Base-by-base conservation (phyloP, 2,329 filamentous ascomycete genomes). In the Drechslerella dactyloides region DNA sequence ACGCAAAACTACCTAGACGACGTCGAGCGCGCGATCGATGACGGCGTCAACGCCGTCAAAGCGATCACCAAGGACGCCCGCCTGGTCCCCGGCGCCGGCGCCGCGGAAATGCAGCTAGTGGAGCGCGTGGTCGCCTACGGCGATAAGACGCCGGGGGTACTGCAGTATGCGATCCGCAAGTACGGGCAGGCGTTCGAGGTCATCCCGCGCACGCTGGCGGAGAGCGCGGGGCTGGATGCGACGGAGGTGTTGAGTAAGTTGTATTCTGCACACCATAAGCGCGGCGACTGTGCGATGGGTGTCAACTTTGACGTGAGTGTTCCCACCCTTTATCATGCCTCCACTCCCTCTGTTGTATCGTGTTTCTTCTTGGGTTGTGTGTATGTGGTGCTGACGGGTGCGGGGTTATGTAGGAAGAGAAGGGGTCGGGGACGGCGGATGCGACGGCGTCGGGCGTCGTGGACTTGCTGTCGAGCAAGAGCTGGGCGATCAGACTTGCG, bases 1-100 rank as follows among this genome's bases (percentile, higher is more conserved):
- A 99, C 94, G 3, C 93, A 97, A 82, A 99, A 99, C 83, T 91
- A 97, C 80, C 87, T 99, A 23, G 94, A 99, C 78, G 94, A 99
- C 77, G 86, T 99, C 37, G 94, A 99, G 84, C 89, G 94, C 74
- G 94, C 94, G 56, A 93, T 99, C 64, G 94, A 99, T 77, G 94
- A 99, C 76, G 94, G 94, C 75, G 94, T 99, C 80, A 99, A 97
- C 78, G 96, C 96, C 58, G 90, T 99, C 80, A 99, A 99, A 84
- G 94, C 94, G 75, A 96, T 99, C 80, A 97, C 94, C 73, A 90
- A 90, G 79, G 96, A 99, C 79, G 84, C 93, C 5, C 86, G 93
- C 74, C 85, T 99, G 68, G 93, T 99, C 0, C 92, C 94, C 40
- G 94, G 94, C 75, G 94, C 94, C 30, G 96, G 94, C 77, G 93